Base-by-base conservation (phyloP, 345 rosid species). In the Gossypium mustelinum region DNA sequence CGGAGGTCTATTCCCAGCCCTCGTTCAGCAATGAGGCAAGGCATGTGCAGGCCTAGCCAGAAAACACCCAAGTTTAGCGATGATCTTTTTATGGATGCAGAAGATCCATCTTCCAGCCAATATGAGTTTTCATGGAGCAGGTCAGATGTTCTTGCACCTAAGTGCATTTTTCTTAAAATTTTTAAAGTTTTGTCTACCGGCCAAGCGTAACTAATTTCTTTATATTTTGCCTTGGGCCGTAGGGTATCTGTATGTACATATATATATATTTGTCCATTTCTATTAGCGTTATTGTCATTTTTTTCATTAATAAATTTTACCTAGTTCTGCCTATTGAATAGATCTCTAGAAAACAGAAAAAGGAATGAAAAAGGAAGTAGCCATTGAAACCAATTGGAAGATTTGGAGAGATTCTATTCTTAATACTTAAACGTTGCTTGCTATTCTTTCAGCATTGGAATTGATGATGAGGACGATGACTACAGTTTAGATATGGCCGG, bases 391-490 rank as follows among this genome's bases (percentile, higher is more conserved):
- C 48, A 9, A 39, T 41, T 41, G 50, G 69, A 41, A 63, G 69
- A 41, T 24, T 41, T 64, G 9, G 25, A n/a, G 50, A 64, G 27
- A 41, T 55, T 50, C 65, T 72, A 72, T 55, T 72, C 39, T 2
- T 7, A 29, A 48, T 55, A 47, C 50, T 76, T 76, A 41, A 54
- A 76, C 7, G 16, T 71, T 50, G 50, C 48, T 52, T 75, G 39
- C 47, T 59, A 73, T 78, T 76, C 25, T n/a, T 73, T 62, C 79
- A 58, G 79, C 75, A 59, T 76, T 74, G 87, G 97, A 89, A 91
- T 90, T 77, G 93, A 93, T 52, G 93, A 87, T 11, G 92, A 91
- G 12, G 91, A 87, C 20, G 95, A 90, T 27, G 96, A 89, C 43
- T 88, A 34, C 41, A 34, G 41, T 34, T 34, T 34, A 34, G 5